phyloP scores from a whole-genome alignment of 441 rosid species.

The Metrosideros polymorpha region DNA sequence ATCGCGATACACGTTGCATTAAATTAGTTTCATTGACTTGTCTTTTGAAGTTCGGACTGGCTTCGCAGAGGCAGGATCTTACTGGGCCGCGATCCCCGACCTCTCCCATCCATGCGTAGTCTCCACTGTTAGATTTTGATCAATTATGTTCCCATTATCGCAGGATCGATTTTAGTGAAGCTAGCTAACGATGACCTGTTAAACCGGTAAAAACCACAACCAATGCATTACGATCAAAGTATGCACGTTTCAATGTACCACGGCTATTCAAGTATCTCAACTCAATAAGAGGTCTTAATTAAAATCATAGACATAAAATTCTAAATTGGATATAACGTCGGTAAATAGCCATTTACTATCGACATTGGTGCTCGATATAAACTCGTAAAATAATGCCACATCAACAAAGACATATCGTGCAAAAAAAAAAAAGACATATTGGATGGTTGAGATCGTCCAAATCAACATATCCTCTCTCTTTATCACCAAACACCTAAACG shows the following conservation, averaged over 20 bases:
- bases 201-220: no score
- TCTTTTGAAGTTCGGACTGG: no score
- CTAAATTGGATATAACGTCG: not conserved
- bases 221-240: not conserved
- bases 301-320: not conserved
- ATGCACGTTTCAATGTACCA: not conserved
- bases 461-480: not conserved
- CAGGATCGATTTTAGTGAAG: no score
- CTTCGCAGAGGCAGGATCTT: not conserved
- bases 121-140: not conserved
- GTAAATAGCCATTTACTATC: not conserved
- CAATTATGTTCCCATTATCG: not conserved
- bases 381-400: not conserved
- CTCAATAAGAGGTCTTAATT: not conserved
- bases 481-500: not conserved
- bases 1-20: not conserved
- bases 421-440: not conserved
- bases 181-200: not conserved
- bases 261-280: not conserved
- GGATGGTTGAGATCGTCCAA: not conserved
- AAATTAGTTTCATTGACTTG: not conserved
- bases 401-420: not conserved
- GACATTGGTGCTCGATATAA: not conserved
- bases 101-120: not conserved
- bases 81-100: not conserved